These are phyloP conservation scores for Monascus purpureus DNA, from an alignment of 495 filamentous ascomycete species.

Conservation along the genomic window DNA sequence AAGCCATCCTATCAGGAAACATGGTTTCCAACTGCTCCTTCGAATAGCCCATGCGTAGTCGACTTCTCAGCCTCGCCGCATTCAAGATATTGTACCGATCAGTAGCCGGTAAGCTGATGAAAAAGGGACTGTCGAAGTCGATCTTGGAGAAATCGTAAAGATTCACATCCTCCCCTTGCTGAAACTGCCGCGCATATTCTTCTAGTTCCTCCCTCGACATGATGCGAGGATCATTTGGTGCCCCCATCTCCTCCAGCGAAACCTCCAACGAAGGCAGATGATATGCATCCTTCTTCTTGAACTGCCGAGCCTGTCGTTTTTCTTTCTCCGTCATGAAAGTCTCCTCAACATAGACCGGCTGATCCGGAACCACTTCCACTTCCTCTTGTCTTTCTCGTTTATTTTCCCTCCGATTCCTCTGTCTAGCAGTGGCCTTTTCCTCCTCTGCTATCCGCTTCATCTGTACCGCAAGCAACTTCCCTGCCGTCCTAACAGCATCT, in stretches of 20 bases:
- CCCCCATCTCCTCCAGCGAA: conserved; percentile 70
- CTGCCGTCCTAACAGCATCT: conserved; percentile 83
- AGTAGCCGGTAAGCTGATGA: conserved; percentile 71
- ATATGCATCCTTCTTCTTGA: conserved; percentile 85
- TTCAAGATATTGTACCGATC: conserved; percentile 97
- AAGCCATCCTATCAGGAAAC: conserved; percentile 98
- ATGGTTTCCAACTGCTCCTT: conserved; percentile 91
- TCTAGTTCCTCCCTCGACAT: conserved; percentile 91
- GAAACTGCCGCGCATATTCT: conserved; percentile 82
- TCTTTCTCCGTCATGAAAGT: conserved; percentile 67
- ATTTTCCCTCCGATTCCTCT: neutral
- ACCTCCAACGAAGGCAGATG: conserved; percentile 76
- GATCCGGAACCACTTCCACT: conserved; percentile 50
- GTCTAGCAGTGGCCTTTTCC: conserved; percentile 42
- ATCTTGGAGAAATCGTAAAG: conserved; percentile 99
- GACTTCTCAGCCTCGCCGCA: conserved; percentile 71
- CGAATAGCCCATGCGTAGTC: conserved; percentile 86
- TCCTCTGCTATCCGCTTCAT: conserved; percentile 82
- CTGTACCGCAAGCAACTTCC: conserved; percentile 79
- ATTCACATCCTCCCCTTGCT: conserved; percentile 88
- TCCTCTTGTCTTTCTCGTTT: conserved; percentile 28
- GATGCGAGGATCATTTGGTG: conserved; percentile 79
- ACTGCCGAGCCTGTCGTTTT: conserved; percentile 57
- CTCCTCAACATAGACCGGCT: conserved; percentile 82
- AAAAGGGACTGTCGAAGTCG: conserved; percentile 90